phyloP scores from a whole-genome alignment of 2,329 filamentous ascomycete species.

The Ceratocystis lukuohia region DNA sequence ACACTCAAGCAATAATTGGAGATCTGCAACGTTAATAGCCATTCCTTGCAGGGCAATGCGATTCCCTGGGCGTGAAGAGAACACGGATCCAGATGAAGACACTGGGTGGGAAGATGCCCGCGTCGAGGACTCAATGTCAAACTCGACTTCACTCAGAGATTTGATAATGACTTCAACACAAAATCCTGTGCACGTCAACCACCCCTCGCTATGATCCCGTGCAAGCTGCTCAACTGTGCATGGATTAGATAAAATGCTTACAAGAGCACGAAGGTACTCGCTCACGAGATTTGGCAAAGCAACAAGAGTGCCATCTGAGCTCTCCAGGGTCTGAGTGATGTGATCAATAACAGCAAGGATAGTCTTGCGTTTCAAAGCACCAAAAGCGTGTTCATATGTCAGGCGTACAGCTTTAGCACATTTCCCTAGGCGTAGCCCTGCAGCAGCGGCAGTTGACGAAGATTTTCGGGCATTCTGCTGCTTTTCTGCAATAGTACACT shows the following conservation, averaged over 20 bases:
- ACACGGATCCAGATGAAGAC: conserved; percentile 23
- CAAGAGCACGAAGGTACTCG: conserved; percentile 67
- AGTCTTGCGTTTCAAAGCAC: conserved; percentile 60
- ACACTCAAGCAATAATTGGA: conserved; percentile 48
- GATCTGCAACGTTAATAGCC: conserved; percentile 21
- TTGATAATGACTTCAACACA: conserved; percentile 49
- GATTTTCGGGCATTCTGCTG: conserved; percentile 44
- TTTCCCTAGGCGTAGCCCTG: conserved; percentile 46
- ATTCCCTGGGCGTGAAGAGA: conserved; percentile 18
- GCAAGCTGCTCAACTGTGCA: conserved; percentile 71
- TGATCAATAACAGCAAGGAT: conserved; percentile 69
- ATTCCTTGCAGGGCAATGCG: conserved; percentile 15
- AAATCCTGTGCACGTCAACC: conserved; percentile 58
- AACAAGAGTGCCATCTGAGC: conserved; percentile 47
- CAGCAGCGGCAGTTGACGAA: conserved; percentile 36
- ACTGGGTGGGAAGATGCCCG: conserved; percentile 35
- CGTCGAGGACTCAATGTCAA: conserved; percentile 21
- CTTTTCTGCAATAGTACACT: conserved; percentile 54
- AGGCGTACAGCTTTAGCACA: conserved; percentile 60
- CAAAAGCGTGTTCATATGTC: conserved; percentile 54
- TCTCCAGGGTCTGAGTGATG: conserved; percentile 60
- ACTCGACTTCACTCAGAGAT: conserved; percentile 32
- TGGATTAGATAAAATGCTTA: conserved; percentile 54
- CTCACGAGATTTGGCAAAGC: conserved; percentile 47
- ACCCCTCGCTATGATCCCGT: conserved; percentile 41